Evolutionary conservation across 352 stramenopile genomes (phyloP).

Genomic region (Globisporangium cylindrosporum): DNA sequence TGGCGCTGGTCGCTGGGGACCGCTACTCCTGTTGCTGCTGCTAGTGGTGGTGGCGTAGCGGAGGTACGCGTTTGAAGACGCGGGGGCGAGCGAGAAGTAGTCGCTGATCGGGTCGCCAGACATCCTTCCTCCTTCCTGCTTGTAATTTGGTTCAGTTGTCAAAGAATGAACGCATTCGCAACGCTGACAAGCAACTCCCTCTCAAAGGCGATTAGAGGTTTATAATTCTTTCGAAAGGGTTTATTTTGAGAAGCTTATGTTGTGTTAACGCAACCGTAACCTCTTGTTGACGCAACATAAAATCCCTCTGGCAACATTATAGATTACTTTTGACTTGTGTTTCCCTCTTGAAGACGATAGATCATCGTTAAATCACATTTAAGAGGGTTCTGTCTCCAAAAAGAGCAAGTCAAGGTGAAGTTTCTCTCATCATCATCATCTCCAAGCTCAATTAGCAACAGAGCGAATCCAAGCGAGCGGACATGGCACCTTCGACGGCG

Average conservation of each 20-base stretch:
- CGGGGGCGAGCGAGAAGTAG: constrained; percentile 6
- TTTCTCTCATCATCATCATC: background rate
- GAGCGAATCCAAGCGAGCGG: background rate
- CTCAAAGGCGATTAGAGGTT: background rate
- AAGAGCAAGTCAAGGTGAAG: constrained; percentile 9
- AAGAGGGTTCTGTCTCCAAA: background rate
- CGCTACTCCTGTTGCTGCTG: background rate
- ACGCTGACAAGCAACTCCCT: background rate
- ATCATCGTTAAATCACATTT: background rate
- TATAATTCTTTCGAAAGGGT: background rate
- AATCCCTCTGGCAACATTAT: background rate
- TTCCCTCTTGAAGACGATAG: background rate
- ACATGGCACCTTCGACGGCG: constrained; percentile 46
- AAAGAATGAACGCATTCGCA: background rate
- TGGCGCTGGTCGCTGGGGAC: background rate
- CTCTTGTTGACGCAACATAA: background rate
- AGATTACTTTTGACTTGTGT: too few species aligned
- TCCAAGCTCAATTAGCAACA: background rate
- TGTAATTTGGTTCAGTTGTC: background rate
- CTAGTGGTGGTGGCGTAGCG: background rate
- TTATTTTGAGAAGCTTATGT: background rate
- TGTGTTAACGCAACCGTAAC: background rate
- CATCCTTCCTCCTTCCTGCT: background rate
- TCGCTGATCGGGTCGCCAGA: constrained; percentile 7
- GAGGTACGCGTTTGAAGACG: constrained; percentile 2